phyloP scores from a whole-genome alignment of 306 rosid genomes.

The Rosa lucieae region DNA sequence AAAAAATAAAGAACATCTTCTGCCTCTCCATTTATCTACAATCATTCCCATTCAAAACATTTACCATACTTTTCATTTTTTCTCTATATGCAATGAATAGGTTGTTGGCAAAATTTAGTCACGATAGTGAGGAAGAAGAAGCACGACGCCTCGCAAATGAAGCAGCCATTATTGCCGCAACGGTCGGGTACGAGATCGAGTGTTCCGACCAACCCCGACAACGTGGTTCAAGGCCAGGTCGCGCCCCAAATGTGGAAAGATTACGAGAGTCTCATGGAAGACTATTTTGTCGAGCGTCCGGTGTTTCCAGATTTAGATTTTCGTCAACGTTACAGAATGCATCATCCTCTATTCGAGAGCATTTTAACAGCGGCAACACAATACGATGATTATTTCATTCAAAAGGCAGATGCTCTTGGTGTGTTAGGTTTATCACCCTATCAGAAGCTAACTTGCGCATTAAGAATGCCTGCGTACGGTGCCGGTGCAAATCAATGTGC shows the following conservation, averaged over 20 bases:
- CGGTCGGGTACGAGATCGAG: not conserved
- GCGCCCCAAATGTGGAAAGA: not conserved
- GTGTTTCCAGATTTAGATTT: not conserved
- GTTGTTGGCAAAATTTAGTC: not conserved
- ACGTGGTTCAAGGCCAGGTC: not conserved
- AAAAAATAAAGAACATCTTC: too few species aligned
- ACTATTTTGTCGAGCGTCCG: not conserved
- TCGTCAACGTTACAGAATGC: not conserved
- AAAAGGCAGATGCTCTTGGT: not conserved
- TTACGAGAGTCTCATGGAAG: not conserved
- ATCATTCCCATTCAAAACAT: too few species aligned
- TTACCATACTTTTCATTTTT: too few species aligned
- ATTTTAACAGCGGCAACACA: not conserved
- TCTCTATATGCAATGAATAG: not conserved
- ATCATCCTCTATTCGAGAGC: not conserved
- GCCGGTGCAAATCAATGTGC: not conserved
- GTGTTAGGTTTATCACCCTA: not conserved
- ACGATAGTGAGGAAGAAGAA: not conserved
- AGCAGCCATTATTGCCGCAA: not conserved
- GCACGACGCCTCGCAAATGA: not conserved
- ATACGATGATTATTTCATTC: not conserved
- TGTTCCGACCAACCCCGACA: not conserved
- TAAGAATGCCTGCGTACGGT: not conserved
- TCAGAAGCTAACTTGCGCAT: not conserved
- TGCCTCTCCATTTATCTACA: too few species aligned